Evolutionary conservation across 768 basidiomycete species (phyloP), one percentile per base, ranked within the genome.

Genomic region (Psilocybe azurescens): DNA sequence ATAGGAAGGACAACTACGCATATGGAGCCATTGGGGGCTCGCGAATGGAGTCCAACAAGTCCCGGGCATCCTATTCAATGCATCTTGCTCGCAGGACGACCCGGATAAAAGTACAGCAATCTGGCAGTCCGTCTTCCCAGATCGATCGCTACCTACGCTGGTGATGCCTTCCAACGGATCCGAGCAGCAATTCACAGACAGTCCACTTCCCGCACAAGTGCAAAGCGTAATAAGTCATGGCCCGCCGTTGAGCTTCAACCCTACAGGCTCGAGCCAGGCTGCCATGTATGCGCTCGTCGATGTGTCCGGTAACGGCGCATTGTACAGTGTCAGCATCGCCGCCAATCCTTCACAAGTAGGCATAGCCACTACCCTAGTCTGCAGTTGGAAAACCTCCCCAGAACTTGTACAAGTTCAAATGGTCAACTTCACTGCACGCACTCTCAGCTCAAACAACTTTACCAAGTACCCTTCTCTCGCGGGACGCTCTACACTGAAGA

Each of bases 251-350:
- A 5, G 7, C 5, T 56, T 57, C 54, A 58, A 58, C 13, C 0
- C 51, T 20, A 18, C 56, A 14, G 28, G 28, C 44, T n/a, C n/a
- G n/a, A 57, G 11, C 2, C 29, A 55, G 8, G 29, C 50, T n/a
- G 55, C 49, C 1, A 51, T 62, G 49, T 62, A 62, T 29, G 55
- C 61, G 8, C 55, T 62, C 9, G 61, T 62, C 10, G 38, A 52
- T 4, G 48, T 56, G 6, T 32, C 61, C 5, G 61, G 61, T 4
- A 57, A 47, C 16, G 61, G 61, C 13, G 61, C 55, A 5, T 20
- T 62, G 0, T 9, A 41, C 13, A 53, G 33, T 14, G 18, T 57
- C 5, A 52, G 48, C 14, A 9, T 47, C 14, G 8, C 16, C n/a
- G 1, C 38, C n/a, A 20, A 13, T 20, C 7, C 13, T 5, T 20